Base-by-base conservation (phyloP, 345 rosid genomes). In the Arabidopsis suecica region DNA sequence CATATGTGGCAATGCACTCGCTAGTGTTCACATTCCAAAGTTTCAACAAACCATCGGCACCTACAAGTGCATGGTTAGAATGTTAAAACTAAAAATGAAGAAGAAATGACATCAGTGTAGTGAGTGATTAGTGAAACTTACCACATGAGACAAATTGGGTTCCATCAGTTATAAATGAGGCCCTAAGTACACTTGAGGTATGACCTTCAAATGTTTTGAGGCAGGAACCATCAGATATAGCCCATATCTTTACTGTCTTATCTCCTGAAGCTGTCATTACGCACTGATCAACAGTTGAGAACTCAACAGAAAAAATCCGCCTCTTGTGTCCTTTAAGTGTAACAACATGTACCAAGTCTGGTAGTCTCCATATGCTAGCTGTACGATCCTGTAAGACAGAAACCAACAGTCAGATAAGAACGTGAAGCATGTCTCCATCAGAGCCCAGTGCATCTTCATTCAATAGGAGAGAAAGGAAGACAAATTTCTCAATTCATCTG, bases 121-220 rank as follows among this genome's bases (percentile, higher is more conserved):
- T 3, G 0, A 40, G 74, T 3, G 0, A 28, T 28, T 28, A 3
- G 4, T 22, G 59, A 71, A 63, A 76, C 71, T 83, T 88, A 94
- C 97, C 97, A 76, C 90, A 90, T 42, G 97, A 94, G 82, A 94
- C 89, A 80, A 94, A 83, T 65, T 94, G 98, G 34, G 86, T 81
- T 72, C 98, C 98, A 63, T 92, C 93, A 61, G 96, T 87, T 50
- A 92, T 83, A 82, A 91, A 94, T 32, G 96, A 87, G 72, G 91
- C 98, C 78, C 86, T 86, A 65, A 94, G 84, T 47, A 94, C 98
- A 83, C 90, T 88, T 74, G 96, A 84, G 74, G 91, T 86, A 77
- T 94, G 97, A 30, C 98, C 98, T 90, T 94, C 98, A 49, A 94
- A 91, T 70, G 98, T 94, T 84, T 85, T 94, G 71, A 91, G 83